Conservation (phyloP, 1,284 basidiomycete genomes). For the Exobasidium cylindrosporum region DNA sequence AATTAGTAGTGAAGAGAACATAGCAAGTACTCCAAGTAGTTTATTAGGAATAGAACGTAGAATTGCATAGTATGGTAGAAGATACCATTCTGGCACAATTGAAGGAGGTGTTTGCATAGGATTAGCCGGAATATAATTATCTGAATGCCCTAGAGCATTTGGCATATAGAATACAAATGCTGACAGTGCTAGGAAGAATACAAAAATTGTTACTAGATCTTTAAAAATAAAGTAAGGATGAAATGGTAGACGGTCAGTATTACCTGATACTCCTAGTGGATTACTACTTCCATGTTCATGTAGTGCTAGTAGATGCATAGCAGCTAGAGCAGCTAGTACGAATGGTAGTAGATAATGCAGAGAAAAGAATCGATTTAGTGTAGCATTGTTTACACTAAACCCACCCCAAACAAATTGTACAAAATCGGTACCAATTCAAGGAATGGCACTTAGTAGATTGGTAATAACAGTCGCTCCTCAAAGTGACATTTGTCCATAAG, state of each 20-base stretch:
- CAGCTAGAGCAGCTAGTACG: slow-evolving; percentile 50
- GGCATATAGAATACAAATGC: slow-evolving; percentile 51
- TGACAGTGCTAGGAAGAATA: slow-evolving; percentile 45
- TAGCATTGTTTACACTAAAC: slow-evolving; percentile 53
- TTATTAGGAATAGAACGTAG: slow-evolving; percentile 27
- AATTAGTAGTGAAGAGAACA: slow-evolving; percentile 47
- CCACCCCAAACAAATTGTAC: slow-evolving; percentile 45
- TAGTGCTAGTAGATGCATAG: slow-evolving; percentile 48
- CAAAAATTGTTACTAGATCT: slow-evolving; percentile 51
- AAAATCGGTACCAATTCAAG: slow-evolving; percentile 37
- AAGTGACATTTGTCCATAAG: slow-evolving; percentile 54
- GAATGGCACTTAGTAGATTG: slow-evolving; percentile 36
- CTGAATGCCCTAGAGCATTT: slow-evolving; percentile 44
- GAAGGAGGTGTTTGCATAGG: slow-evolving; percentile 51
- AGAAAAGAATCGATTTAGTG: slow-evolving; percentile 55
- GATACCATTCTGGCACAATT: slow-evolving; percentile 52
- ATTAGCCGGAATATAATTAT: slow-evolving; percentile 54
- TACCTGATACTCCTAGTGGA: slow-evolving; percentile 45
- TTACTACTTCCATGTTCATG: slow-evolving; percentile 50
- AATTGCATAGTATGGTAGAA: slow-evolving; percentile 48
- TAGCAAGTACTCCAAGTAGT: slow-evolving; percentile 35
- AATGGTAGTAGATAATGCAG: slow-evolving; percentile 54
- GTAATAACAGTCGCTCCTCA: slow-evolving; percentile 49
- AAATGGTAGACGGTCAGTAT: slow-evolving; percentile 49
- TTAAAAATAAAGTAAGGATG: slow-evolving; percentile 42